Percentiles rank a stretch among this genome's conserved stretches.
Conservation (phyloP, 176 grass and related monocot genomes). For the Chloris gayana region DNA sequence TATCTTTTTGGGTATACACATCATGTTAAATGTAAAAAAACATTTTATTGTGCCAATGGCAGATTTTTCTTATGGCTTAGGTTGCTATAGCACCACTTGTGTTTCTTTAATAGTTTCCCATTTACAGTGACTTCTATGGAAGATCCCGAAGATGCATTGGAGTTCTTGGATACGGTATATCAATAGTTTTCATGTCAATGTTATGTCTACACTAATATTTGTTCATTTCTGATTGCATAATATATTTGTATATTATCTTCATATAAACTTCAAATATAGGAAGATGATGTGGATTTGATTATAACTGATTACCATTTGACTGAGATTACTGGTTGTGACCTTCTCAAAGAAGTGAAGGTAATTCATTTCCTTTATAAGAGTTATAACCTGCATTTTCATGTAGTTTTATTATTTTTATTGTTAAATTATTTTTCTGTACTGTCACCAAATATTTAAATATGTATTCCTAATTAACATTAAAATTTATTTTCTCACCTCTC, state of each 20-base stretch:
- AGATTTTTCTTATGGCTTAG: neutral
- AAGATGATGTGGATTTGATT: slow-evolving; percentile 13
- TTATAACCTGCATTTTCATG: rapidly evolving
- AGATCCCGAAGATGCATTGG: neutral
- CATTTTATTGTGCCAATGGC: neutral
- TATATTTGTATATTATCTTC: neutral
- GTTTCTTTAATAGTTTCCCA: neutral
- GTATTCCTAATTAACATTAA: neutral
- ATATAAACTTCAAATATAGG: neutral
- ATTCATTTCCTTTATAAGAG: neutral
- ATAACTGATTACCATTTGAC: neutral
- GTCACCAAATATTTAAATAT: neutral
- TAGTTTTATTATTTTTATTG: neutral
- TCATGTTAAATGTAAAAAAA: neutral
- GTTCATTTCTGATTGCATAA: neutral
- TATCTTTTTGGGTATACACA: neutral
- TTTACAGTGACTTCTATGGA: neutral
- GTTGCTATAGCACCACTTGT: neutral
- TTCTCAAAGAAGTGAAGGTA: slow-evolving; percentile 32
- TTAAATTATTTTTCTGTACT: neutral
- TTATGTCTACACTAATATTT: neutral
- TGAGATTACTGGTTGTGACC: slow-evolving; percentile 20
- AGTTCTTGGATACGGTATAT: slow-evolving; percentile 13
- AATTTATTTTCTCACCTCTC: neutral
- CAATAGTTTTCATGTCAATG: neutral